These are phyloP conservation scores for Termitomyces sp. DNA, from an alignment of 768 basidiomycete genomes.

Conservation along the genomic window DNA sequence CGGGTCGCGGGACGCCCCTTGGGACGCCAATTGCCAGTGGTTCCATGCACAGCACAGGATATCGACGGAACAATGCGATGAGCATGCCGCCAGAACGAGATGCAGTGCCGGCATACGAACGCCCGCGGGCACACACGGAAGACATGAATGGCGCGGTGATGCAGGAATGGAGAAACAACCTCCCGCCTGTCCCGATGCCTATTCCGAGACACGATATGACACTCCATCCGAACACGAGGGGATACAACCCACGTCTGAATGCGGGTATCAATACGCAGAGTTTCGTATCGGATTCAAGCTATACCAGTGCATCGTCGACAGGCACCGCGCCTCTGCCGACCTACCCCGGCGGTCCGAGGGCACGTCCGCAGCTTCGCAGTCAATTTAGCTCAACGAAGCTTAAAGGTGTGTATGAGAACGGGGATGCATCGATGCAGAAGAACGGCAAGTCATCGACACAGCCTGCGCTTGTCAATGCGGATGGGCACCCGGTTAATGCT, in stretches of 20 bases:
- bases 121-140: constrained; percentile 66
- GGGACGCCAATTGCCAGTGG: constrained; percentile 54
- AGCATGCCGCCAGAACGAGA: constrained; percentile 58
- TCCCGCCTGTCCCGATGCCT: constrained; percentile 30
- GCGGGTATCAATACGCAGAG: constrained; percentile 37
- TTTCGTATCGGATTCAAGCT: constrained; percentile 40
- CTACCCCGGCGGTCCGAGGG: constrained; percentile 20
- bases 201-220: constrained; percentile 15
- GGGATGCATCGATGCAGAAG: constrained; percentile 17
- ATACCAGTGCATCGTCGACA: constrained; percentile 17
- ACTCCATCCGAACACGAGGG: constrained; percentile 20
- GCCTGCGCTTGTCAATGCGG: constrained; percentile 21
- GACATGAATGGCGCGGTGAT: constrained; percentile 58
- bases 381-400: constrained; percentile 69
- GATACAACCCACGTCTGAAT: constrained; percentile 40
- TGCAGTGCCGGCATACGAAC: constrained; percentile 37
- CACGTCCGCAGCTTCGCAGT: constrained; percentile 49
- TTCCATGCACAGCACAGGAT: constrained; percentile 19
- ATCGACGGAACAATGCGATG: constrained; percentile 51
- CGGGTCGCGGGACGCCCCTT: constrained; percentile 73
- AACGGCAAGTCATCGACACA: constrained; percentile 16
- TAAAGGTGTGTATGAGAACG: constrained; percentile 44
- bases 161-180: constrained; percentile 56
- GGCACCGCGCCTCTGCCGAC: constrained; percentile 8
- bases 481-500: constrained; percentile 24